These are phyloP conservation scores for Lolium perenne DNA, from an alignment of 176 grass and related monocot genomes.

Conservation along the genomic window DNA sequence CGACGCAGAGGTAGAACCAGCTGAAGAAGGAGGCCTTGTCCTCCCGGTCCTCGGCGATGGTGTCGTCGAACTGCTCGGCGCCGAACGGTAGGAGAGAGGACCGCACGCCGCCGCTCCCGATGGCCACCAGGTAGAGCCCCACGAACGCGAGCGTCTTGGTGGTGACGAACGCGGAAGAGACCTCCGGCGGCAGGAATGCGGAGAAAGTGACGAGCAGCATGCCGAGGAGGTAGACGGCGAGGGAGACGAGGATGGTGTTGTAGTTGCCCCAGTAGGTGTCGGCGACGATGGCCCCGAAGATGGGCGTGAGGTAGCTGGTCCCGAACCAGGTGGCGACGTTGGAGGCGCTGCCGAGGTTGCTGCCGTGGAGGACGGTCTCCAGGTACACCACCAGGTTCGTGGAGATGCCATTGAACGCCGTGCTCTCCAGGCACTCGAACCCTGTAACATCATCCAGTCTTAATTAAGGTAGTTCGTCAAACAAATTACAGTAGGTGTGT, in stretches of 20 bases:
- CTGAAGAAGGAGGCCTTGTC: conserved; percentile 4
- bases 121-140: neutral
- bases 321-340: neutral
- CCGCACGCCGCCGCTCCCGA: neutral
- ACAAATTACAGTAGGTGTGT: no score
- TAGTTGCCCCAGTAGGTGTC: conserved; percentile 3
- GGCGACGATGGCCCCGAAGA: conserved; percentile 3
- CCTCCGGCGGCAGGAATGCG: neutral
- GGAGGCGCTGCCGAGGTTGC: neutral
- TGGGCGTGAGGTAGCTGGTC: neutral
- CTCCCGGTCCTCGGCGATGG: neutral
- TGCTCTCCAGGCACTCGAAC: conserved; percentile 10
- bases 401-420: conserved; percentile 3
- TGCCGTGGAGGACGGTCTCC: conserved; percentile 7
- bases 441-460: neutral
- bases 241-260: conserved; percentile 10
- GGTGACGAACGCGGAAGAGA: neutral
- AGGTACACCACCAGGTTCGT: neutral
- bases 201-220: conserved; percentile 10
- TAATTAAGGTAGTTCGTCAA: neutral
- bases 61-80: neutral
- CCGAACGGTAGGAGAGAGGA: neutral
- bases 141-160: neutral
- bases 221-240: neutral
- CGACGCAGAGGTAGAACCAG: neutral